phyloP scores from a whole-genome alignment of 352 stramenopile genomes.

The Phytophthora ramorum region DNA sequence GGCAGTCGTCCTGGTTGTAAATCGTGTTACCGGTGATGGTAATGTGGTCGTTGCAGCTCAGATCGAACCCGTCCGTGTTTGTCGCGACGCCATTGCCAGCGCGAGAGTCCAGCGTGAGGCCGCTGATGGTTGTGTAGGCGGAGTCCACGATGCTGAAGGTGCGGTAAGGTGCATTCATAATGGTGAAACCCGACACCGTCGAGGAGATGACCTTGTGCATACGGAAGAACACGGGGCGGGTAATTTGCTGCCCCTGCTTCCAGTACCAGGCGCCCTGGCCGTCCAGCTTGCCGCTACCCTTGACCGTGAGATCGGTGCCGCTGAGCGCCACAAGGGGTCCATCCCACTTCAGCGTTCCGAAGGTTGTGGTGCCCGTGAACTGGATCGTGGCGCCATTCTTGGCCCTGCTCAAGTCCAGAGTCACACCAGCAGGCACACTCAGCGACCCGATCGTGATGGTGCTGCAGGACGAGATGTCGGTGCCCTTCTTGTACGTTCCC shows the following conservation, averaged over 20 bases:
- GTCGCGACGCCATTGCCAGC: neutral
- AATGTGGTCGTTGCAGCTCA: constrained; percentile 37
- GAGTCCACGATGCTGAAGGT: constrained; percentile 39
- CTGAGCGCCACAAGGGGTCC: constrained; percentile 26
- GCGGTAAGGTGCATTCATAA: constrained; percentile 42
- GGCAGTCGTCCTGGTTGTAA: constrained; percentile 24
- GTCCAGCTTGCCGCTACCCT: constrained; percentile 37
- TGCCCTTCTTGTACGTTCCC: too few relatives aligned
- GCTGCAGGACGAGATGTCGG: constrained; percentile 35
- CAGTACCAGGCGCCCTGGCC: constrained; percentile 50
- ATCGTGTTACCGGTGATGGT: constrained; percentile 42
- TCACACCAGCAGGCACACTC: constrained; percentile 10
- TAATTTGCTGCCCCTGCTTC: constrained; percentile 40
- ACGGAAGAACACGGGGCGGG: constrained; percentile 40
- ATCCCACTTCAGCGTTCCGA: neutral
- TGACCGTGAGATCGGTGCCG: constrained; percentile 36
- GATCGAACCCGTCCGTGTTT: constrained; percentile 32
- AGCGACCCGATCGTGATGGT: constrained; percentile 30
- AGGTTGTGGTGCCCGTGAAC: neutral
- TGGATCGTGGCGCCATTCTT: constrained; percentile 1
- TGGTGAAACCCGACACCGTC: constrained; percentile 33
- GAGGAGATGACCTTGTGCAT: constrained; percentile 37
- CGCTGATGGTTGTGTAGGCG: constrained; percentile 24
- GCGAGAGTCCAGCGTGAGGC: constrained; percentile 22
- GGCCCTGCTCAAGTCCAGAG: neutral